phyloP scores from a whole-genome alignment of 345 rosid genomes.

The Eucalyptus polyanthemos region DNA sequence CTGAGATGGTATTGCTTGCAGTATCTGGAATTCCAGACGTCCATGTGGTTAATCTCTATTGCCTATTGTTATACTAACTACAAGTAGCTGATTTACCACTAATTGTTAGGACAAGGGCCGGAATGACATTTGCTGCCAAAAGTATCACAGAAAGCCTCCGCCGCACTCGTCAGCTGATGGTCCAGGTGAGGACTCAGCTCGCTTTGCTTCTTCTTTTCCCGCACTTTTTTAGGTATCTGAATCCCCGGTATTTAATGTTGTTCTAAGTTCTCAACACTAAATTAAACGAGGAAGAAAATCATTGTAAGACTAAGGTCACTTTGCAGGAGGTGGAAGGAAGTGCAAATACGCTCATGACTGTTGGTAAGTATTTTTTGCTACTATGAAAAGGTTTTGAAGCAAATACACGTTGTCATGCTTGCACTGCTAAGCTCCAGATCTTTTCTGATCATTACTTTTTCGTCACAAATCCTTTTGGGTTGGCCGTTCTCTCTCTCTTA shows the following conservation, averaged over 20 bases:
- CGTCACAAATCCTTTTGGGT: not conserved
- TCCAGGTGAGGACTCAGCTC: conserved; percentile 42
- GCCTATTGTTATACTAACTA: not conserved
- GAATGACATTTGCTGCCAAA: conserved; percentile 92
- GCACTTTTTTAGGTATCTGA: not conserved
- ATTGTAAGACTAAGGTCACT: not conserved
- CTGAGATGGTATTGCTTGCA: not conserved
- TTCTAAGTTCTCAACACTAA: not conserved
- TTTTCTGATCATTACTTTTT: not conserved
- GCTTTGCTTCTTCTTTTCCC: not conserved
- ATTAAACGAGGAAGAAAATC: not conserved
- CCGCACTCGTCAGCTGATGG: conserved; percentile 87
- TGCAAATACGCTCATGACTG: conserved; percentile 61
- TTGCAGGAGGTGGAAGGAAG: conserved; percentile 90
- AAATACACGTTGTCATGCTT: not conserved
- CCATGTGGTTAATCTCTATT: not conserved
- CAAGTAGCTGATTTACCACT: not conserved
- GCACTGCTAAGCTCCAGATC: not conserved
- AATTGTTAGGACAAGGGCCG: conserved; percentile 67
- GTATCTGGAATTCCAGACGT: not conserved
- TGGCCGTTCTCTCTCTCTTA: not conserved
- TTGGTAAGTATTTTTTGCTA: conserved; percentile 46
- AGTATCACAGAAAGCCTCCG: conserved; percentile 96
- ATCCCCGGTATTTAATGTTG: not conserved
- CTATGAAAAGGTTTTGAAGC: not conserved